These are phyloP conservation scores for Phytopythium kandeliae DNA, from an alignment of 352 stramenopile genomes.

Conservation along the genomic window DNA sequence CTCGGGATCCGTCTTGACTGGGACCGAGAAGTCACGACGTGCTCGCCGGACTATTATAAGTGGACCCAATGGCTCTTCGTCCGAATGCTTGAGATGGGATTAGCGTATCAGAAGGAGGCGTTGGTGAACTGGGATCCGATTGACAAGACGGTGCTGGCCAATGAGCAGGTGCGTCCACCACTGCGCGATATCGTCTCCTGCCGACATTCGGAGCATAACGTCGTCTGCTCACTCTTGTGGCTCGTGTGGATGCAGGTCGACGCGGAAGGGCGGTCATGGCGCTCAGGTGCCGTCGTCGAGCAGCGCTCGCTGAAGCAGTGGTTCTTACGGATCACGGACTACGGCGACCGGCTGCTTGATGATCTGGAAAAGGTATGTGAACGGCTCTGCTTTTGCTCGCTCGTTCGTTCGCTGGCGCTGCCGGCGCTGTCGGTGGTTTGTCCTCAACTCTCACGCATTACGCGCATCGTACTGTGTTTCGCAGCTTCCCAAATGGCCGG, in stretches of 20 bases:
- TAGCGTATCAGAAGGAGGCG: slow-evolving; percentile 95
- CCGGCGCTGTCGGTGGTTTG: neutral
- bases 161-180: slow-evolving; percentile 91
- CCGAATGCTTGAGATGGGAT: slow-evolving; percentile 94
- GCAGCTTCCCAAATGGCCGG: slow-evolving; percentile 80
- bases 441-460: slow-evolving; percentile 12
- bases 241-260: slow-evolving; percentile 36
- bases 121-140: slow-evolving; percentile 99
- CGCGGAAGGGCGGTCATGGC: slow-evolving; percentile 93
- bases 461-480: no score
- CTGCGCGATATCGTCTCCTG: neutral
- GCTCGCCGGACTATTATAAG: slow-evolving; percentile 95
- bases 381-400: no score
- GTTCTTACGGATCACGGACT: slow-evolving; percentile 99
- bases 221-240: neutral
- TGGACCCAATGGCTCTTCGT: slow-evolving; percentile 99
- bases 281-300: slow-evolving; percentile 94
- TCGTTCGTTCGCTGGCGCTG: no score
- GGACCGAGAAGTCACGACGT: slow-evolving; percentile 96
- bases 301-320: slow-evolving; percentile 94
- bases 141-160: slow-evolving; percentile 98
- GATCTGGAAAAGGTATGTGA: slow-evolving; percentile 88
- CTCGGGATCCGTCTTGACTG: slow-evolving; percentile 98
- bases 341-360: slow-evolving; percentile 94
- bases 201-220: neutral